A percentile compares a stretch with the other conserved stretches of the same genome.
Evolutionary conservation across 768 basidiomycete species (phyloP).

Genomic region (Inosperma sp.): DNA sequence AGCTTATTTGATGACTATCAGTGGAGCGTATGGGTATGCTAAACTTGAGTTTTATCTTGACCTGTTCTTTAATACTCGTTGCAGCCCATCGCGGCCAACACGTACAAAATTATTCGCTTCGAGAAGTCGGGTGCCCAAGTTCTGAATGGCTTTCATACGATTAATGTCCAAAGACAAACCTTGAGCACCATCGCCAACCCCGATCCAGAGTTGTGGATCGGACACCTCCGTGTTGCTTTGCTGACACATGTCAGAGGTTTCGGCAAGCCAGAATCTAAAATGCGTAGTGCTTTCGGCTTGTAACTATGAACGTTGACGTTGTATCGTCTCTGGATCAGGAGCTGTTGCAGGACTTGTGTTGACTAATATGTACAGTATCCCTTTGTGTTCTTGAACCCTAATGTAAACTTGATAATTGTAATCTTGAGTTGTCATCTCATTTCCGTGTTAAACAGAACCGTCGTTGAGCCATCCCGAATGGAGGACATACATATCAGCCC

Average conservation of each 20-base stretch:
- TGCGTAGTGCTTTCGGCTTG: too few relatives aligned
- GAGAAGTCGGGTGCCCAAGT: conserved; percentile 4
- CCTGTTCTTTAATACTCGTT: neutral
- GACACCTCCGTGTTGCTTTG: conserved; percentile 1
- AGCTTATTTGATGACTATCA: conserved; percentile 2
- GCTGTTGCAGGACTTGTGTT: too few relatives aligned
- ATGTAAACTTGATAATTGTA: too few relatives aligned
- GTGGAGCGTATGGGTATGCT: conserved; percentile 5
- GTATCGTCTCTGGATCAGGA: too few relatives aligned
- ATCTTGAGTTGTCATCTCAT: too few relatives aligned
- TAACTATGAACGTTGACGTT: too few relatives aligned
- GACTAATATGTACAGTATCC: too few relatives aligned
- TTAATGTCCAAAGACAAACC: neutral
- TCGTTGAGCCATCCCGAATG: too few relatives aligned
- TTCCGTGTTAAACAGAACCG: too few relatives aligned
- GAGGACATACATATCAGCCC: too few relatives aligned
- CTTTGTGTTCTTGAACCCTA: too few relatives aligned
- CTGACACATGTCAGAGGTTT: conserved; percentile 1
- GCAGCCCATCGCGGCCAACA: neutral
- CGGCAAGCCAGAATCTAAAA: too few relatives aligned
- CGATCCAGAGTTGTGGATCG: neutral
- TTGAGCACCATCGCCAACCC: neutral
- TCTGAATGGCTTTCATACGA: neutral
- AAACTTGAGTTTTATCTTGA: neutral
- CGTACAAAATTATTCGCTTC: neutral